Evolutionary conservation across 2,329 filamentous ascomycete genomes (phyloP), one percentile per base, ranked within the genome.

Genomic region (Sordariomycetes sp.): DNA sequence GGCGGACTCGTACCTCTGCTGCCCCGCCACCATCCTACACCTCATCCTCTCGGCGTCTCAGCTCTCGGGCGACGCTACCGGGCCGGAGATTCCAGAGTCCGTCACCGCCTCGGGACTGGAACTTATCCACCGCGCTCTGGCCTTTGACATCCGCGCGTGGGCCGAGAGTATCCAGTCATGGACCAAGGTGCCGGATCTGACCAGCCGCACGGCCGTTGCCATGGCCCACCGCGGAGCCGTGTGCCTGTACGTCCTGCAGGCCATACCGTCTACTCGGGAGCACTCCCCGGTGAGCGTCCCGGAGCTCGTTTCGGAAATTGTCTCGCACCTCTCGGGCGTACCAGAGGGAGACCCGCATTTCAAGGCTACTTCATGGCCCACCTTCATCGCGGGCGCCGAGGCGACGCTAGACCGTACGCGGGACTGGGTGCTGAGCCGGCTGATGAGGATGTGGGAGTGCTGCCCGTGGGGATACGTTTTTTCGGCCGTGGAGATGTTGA

Each of bases 321-420:
- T 81, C 1, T 62, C 67, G n/a, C 74, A 81, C 59, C 69, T 82
- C 25, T 74, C 73, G 6, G 68, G 71, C 56, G 72, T 83, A 39
- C 70, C 69, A 32, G 71, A 73, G 22, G 65, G 70, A 2, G 77
- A 80, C 62, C 72, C 74, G 7, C 72, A 81, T 50, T 82, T 80
- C 69, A 82, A 81, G 64, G 80, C 76, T 8, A 80, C 78, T 2
- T 76, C 76, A n/a, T 83, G 79, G 79, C 78, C 80, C 1, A 71
- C 78, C 0, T 82, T 82, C 61, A 73, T 83, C 34, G 77, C 77
- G 2, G 80, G 80, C 1, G 79, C 79, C 0, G 79, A 82, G 62
- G 76, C 76, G 3, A 71, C 72, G 50, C 72, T 78, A 56, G 65
- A 68, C 0, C 67, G 69, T 39, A 74, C 74, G 58, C 70, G 78